Base-by-base conservation (phyloP, 768 basidiomycete genomes). In the Lactarius indigo region DNA sequence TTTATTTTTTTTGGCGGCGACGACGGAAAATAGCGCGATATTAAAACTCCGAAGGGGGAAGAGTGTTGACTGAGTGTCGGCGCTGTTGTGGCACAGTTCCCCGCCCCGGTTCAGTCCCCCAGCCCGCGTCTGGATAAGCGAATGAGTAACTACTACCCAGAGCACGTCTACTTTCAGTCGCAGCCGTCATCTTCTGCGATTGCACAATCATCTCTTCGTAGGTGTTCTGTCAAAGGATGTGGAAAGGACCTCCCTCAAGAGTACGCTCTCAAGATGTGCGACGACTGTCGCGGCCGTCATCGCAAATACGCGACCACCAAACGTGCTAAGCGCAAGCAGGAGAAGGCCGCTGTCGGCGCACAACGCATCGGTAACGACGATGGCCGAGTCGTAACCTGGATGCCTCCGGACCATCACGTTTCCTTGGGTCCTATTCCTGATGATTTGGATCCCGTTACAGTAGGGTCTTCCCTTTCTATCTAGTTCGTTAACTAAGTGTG, bases 241-340 rank as follows among this genome's bases (percentile, higher is more conserved):
- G 67, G 69, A 18, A 74, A 75, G 26, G 57, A 70, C 5, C 66
- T 83, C 28, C 69, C 74, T n/a, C 58, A 63, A 7, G 73, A 73
- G 7, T 75, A 76, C 23, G 55, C 69, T 4, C 79, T 76, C 72
- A 84, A 81, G 74, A 85, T 85, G 84, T 86, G 84, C 77, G 80
- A 83, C 26, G 69, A 68, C 1, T 85, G 84, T 75, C 77, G 84
- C 28, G 77, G 78, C 42, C 78, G 81, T 20, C 84, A 85, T 71
- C 79, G 84, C 31, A 73, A 79, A 6, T 85, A 86, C 58, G 83
- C 82, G 12, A 80, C 72, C 41, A 83, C 84, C 5, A 85, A 85
- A 71, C 75, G 83, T 18, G 79, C 80, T 5, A 78, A 80, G 63
- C 74, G 83, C 64, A 85, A 84, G 72, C 69, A 78, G 68, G 84